Percentiles rank a stretch among this genome's conserved stretches.
Conservation (phyloP, 1,139 yeast species). For the Suhomyces yuchorum region DNA sequence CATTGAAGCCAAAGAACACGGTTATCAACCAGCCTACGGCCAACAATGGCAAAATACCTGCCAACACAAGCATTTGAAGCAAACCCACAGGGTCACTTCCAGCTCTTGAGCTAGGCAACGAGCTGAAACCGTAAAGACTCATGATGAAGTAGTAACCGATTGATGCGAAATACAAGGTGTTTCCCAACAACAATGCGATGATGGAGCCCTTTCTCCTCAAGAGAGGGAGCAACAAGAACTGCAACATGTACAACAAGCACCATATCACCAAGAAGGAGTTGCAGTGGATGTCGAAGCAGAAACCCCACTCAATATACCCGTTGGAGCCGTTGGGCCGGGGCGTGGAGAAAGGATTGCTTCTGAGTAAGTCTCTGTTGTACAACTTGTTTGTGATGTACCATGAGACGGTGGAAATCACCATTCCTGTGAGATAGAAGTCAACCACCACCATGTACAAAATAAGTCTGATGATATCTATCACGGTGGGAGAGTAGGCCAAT, state of each 20-base stretch:
- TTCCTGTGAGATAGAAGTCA: conserved; percentile 76
- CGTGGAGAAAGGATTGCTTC: conserved; percentile 5
- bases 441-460: conserved; percentile 82
- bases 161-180: conserved; percentile 72
- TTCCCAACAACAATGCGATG: conserved; percentile 69
- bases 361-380: conserved; percentile 27
- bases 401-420: conserved; percentile 65
- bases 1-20: conserved; percentile 66
- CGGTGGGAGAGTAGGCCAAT: conserved; percentile 68
- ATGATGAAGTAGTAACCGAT: conserved; percentile 74
- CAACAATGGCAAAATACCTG: conserved; percentile 54
- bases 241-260: conserved; percentile 74
- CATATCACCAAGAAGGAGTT: conserved; percentile 82
- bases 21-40: conserved; percentile 58
- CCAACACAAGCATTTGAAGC: conserved; percentile 42
- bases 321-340: conserved; percentile 1
- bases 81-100: conserved; percentile 48
- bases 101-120: conserved; percentile 61
- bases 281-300: conserved; percentile 92
- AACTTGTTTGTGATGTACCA: conserved; percentile 74
- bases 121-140: conserved; percentile 85
- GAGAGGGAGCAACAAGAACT: conserved; percentile 74
- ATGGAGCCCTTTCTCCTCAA: conserved; percentile 62
- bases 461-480: conserved; percentile 60
- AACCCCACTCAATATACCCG: conserved; percentile 80